Evolutionary conservation across 2,329 filamentous ascomycete species (phyloP), one percentile per base, ranked within the genome.

Genomic region (Emericellopsis atlantica): DNA sequence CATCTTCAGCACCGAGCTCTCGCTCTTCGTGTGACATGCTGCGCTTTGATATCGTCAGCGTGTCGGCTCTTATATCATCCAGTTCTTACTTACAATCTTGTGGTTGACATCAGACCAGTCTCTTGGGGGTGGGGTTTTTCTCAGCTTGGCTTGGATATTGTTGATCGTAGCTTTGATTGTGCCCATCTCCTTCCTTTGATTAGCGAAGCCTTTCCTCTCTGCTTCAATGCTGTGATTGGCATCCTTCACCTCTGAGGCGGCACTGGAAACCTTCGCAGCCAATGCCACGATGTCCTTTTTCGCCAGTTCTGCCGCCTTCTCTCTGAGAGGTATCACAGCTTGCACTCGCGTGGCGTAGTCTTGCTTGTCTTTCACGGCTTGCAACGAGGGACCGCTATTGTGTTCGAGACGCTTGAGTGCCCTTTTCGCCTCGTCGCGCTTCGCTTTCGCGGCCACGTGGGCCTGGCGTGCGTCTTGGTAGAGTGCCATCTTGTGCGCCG

Each of bases 71-170:
- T 16, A 31, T 32, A n/a, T 37, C 22, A 40, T 10, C 23, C 21
- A 21, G 40, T 24, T 21, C 31, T 21, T 23, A 67, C 79, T 59
- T 60, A 84, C 81, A 57, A 88, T 81, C 46, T 75, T 75, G 40
- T 77, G 72, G 48, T 90, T 92, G 63, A 79, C 89, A 5, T 75
- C 75, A 5, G 70, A 65, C 9, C 76, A 59, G 53, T 92, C 79
- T 52, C 92, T 87, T 6, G 79, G 72, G 0, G 72, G 65, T 0
- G 81, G 79, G 11, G 69, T 68, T 35, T 79, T 73, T 43, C 78
- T 72, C 47, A 78, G 60, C 45, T 75, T 70, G 5, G 72, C 76
- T 53, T 83, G 71, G n/a, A 89, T 61, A 6, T 65, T 63, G 3
- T 69, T 74, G 37, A 94, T 78, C 22, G 62, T 70, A 35, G 69